A percentile compares a stretch with the other conserved stretches of the same genome.
Evolutionary conservation across 2,329 filamentous ascomycete species (phyloP).

Genomic region (Balansia obtecta): DNA sequence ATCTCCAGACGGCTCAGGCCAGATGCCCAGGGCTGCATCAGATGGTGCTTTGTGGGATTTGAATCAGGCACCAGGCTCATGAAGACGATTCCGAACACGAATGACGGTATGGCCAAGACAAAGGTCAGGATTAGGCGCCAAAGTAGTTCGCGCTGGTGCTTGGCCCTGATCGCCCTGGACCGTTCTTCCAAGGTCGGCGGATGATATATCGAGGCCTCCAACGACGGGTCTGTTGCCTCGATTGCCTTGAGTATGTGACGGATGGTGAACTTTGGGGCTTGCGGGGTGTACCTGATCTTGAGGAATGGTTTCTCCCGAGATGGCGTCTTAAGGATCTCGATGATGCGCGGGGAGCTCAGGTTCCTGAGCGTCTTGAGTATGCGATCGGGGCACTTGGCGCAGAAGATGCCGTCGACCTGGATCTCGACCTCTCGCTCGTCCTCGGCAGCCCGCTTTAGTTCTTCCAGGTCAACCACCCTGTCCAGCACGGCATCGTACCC

Average conservation of each 20-base stretch:
- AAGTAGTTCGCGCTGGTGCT: constrained; percentile 57
- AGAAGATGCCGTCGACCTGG: constrained; percentile 60
- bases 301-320: constrained; percentile 54
- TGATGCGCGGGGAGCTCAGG: constrained; percentile 35
- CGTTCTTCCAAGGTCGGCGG: constrained; percentile 75
- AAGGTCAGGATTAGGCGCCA: constrained; percentile 59
- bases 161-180: constrained; percentile 57
- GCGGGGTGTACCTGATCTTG: constrained; percentile 57
- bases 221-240: constrained; percentile 49
- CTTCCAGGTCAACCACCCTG: constrained; percentile 29
- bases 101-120: constrained; percentile 64
- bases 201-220: constrained; percentile 61
- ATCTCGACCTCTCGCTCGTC: constrained; percentile 49
- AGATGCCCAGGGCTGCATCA: constrained; percentile 59
- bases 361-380: constrained; percentile 41
- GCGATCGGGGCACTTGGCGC: constrained; percentile 53
- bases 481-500: constrained; percentile 55
- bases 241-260: constrained; percentile 61
- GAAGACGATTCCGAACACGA: constrained; percentile 79
- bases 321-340: constrained; percentile 42
- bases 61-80: constrained; percentile 63
- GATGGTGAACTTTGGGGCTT: constrained; percentile 58
- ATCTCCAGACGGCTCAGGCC: constrained; percentile 69
- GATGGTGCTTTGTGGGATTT: constrained; percentile 45
- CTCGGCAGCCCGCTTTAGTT: constrained; percentile 23